phyloP scores from a whole-genome alignment of 805 yeast genomes.

The Pichia phayaonensis region DNA sequence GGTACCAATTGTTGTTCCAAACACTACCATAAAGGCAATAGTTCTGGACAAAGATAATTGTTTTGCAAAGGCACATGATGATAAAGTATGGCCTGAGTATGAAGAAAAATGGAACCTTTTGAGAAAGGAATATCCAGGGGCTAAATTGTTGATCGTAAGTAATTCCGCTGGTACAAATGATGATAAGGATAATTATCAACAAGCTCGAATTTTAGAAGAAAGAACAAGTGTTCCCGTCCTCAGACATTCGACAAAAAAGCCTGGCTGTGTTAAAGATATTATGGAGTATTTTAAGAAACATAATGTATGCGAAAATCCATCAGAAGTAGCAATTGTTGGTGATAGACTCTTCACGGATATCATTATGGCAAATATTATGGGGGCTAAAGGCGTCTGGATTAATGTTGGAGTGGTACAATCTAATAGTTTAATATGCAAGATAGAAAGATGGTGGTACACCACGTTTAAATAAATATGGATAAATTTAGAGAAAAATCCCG shows the following conservation, averaged over 20 bases:
- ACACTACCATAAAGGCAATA: slow-evolving; percentile 52
- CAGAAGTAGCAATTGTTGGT: slow-evolving; percentile 79
- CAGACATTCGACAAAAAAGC: slow-evolving; percentile 69
- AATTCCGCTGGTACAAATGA: slow-evolving; percentile 90
- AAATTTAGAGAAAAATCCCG: not conserved
- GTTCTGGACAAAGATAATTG: slow-evolving; percentile 95
- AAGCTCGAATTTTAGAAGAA: slow-evolving; percentile 56
- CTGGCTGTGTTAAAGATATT: slow-evolving; percentile 71
- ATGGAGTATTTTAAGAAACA: slow-evolving; percentile 46
- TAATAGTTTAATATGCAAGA: slow-evolving; percentile 39
- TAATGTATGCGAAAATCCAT: slow-evolving; percentile 39
- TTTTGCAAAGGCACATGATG: slow-evolving; percentile 77
- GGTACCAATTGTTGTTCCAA: slow-evolving; percentile 17
- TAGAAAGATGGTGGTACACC: slow-evolving; percentile 38
- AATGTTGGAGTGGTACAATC: slow-evolving; percentile 63
- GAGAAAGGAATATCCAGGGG: slow-evolving; percentile 50
- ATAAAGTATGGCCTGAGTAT: slow-evolving; percentile 74
- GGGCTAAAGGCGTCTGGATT: slow-evolving; percentile 78
- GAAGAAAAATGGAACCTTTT: slow-evolving; percentile 47
- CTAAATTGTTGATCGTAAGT: slow-evolving; percentile 67
- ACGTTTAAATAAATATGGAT: not conserved
- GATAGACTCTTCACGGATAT: slow-evolving; percentile 89
- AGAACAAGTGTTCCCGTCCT: slow-evolving; percentile 64
- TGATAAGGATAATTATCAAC: slow-evolving; percentile 46
- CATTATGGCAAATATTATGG: slow-evolving; percentile 92